Percentiles rank a stretch among this genome's conserved stretches.
Conservation (phyloP, 208 protist genomes). For the Crithidia acanthocephali region DNA sequence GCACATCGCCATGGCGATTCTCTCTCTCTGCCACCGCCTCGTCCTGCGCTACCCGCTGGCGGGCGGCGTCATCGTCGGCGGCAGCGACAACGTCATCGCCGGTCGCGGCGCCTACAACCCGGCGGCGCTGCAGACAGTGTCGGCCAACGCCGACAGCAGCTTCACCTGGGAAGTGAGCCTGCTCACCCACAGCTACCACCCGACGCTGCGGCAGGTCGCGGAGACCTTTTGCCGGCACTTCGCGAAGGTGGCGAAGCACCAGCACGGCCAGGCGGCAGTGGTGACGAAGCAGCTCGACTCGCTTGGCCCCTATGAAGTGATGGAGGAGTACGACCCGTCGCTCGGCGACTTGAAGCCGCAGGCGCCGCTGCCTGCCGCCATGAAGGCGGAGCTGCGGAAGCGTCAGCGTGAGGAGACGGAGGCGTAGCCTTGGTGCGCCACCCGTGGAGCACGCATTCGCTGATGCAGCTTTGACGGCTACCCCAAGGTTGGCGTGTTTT, state of each 20-base stretch:
- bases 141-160: slow-evolving; percentile 85
- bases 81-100: slow-evolving; percentile 88
- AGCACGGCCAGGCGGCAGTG: slow-evolving; percentile 85
- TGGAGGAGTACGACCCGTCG: slow-evolving; percentile 91
- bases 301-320: slow-evolving; percentile 88
- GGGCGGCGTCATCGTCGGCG: slow-evolving; percentile 82
- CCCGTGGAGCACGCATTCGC: not conserved
- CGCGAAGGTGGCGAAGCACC: slow-evolving; percentile 79
- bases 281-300: slow-evolving; percentile 89
- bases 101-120: slow-evolving; percentile 90
- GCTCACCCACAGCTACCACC: slow-evolving; percentile 84
- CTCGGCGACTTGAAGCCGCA: slow-evolving; percentile 75
- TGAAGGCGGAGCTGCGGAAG: slow-evolving; percentile 41
- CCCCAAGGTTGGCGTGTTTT: too few relatives aligned
- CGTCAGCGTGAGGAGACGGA: slow-evolving; percentile 28
- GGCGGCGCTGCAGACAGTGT: slow-evolving; percentile 77
- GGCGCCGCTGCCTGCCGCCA: slow-evolving; percentile 57
- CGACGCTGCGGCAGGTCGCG: slow-evolving; percentile 80
- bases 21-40: slow-evolving; percentile 83
- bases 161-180: slow-evolving; percentile 90
- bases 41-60: slow-evolving; percentile 83
- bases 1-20: slow-evolving; percentile 84
- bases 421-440: not conserved
- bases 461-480: too few relatives aligned
- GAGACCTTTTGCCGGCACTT: slow-evolving; percentile 87